Conservation (phyloP, 441 rosid genomes). For the Bocquillonia castaneifolia region DNA sequence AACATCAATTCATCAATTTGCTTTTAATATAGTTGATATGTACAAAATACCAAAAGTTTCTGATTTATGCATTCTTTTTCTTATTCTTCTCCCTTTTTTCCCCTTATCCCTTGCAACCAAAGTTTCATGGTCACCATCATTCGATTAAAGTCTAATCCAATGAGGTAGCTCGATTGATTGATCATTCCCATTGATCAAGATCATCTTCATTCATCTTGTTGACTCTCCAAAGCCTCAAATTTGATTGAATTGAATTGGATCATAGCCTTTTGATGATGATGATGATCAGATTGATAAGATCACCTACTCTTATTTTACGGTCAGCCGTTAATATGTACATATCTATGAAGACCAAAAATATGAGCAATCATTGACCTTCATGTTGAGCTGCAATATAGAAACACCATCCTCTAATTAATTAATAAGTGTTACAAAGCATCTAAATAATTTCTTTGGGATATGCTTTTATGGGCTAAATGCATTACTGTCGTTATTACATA, state of each 20-base stretch:
- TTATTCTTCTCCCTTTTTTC: neutral
- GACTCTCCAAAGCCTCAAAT: constrained; percentile 6
- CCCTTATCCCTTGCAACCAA: neutral
- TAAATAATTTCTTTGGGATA: constrained; percentile 8
- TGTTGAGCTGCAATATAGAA: constrained; percentile 14
- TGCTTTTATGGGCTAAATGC: too few relatives aligned
- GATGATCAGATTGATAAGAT: neutral
- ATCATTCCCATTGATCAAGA: neutral
- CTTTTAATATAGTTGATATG: neutral
- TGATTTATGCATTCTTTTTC: neutral
- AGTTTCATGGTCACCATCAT: neutral
- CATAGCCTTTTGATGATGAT: constrained; percentile 8
- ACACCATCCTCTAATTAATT: neutral
- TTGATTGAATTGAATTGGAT: constrained; percentile 18
- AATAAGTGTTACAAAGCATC: neutral
- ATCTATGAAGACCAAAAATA: constrained; percentile 8
- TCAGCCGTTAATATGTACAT: constrained; percentile 13
- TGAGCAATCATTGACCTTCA: constrained; percentile 23
- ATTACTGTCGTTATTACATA: too few relatives aligned
- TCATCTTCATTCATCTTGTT: neutral
- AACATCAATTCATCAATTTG: neutral
- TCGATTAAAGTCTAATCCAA: too few relatives aligned
- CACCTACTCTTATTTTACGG: neutral
- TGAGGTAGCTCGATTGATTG: constrained; percentile 28
- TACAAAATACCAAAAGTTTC: neutral